Evolutionary conservation across 148 eudicot species (phyloP), one percentile per base, ranked within the genome.

Genomic region (Spergularia marina): DNA sequence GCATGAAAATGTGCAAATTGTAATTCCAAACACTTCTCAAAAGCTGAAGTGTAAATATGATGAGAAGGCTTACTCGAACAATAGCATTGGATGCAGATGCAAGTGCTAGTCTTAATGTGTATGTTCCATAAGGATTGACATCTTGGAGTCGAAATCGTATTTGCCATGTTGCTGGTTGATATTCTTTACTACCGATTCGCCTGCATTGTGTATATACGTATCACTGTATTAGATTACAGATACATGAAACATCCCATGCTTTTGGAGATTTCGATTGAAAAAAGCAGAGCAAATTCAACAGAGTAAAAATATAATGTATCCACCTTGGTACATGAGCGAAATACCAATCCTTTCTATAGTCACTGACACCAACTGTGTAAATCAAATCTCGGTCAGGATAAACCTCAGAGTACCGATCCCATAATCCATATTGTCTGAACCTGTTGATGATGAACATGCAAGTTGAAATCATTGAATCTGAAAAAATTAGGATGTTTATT

Each of bases 371-470:
- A 47, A 91, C 72, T 2, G 84, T 83, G 83, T 84, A 91, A 4
- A 80, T 78, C 15, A 89, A 78, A 67, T 91, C 90, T 2, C 74
- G 21, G 3, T 52, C 36, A 2, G 89, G 91, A 70, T 91, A 82
- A 25, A 86, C 60, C 8, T 89, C 91, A 40, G 85, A 52, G 74
- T 91, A 91, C 34, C 89, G 77, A 12, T 85, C 85, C 93, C 97
- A 91, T 77, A 91, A 73, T 2, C 91, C 93, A 69, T 89, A 91
- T 61, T 91, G 93, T 76, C 91, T 89, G 71, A 82, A 91, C 84
- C 91, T 91, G 84, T 71, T 73, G 40, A 20, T 25, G 13, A n/a
- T 7, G 10, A n/a, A 57, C 18, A 3, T 55, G 36, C 1, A 30
- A 30, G 36, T 30, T 30, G 36, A 30, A 30, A 30, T 30, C 36